Conservation (phyloP, 805 yeast genomes). For the Starmera amethionina region DNA sequence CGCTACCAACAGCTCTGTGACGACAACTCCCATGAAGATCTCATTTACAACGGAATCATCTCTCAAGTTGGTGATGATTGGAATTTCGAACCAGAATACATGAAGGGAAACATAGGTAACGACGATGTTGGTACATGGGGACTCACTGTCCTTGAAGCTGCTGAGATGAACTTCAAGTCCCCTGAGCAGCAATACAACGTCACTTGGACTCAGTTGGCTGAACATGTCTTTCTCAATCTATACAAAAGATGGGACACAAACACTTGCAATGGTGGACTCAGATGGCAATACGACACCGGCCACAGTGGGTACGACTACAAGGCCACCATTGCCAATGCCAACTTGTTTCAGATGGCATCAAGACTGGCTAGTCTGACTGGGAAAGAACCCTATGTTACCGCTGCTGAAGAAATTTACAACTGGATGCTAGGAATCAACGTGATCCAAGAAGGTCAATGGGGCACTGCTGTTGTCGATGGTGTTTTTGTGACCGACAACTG, state of each 20-base stretch:
- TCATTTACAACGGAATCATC: constrained; percentile 44
- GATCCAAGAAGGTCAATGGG: constrained; percentile 24
- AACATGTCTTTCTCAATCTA: constrained; percentile 50
- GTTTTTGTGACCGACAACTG: constrained; percentile 53
- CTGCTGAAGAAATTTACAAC: constrained; percentile 45
- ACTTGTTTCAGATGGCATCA: constrained; percentile 53
- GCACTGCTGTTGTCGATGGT: constrained; percentile 59
- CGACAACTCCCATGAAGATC: constrained; percentile 50
- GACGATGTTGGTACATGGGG: constrained; percentile 73
- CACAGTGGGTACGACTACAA: constrained; percentile 54
- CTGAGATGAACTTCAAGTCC: constrained; percentile 45
- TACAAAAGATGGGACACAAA: constrained; percentile 46
- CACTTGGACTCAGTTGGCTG: constrained; percentile 47
- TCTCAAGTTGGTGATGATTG: constrained; percentile 33
- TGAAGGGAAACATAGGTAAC: constrained; percentile 51
- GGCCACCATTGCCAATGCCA: constrained; percentile 56
- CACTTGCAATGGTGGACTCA: constrained; percentile 52
- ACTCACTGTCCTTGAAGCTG: constrained; percentile 50
- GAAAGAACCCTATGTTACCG: constrained; percentile 38
- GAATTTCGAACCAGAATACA: constrained; percentile 50
- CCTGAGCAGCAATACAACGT: constrained; percentile 29
- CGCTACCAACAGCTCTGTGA: constrained; percentile 68
- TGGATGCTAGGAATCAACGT: constrained; percentile 46
- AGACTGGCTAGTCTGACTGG: constrained; percentile 51
- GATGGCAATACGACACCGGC: constrained; percentile 62